Base-by-base conservation (phyloP, 768 basidiomycete species). In the Auricularia heimuer region DNA sequence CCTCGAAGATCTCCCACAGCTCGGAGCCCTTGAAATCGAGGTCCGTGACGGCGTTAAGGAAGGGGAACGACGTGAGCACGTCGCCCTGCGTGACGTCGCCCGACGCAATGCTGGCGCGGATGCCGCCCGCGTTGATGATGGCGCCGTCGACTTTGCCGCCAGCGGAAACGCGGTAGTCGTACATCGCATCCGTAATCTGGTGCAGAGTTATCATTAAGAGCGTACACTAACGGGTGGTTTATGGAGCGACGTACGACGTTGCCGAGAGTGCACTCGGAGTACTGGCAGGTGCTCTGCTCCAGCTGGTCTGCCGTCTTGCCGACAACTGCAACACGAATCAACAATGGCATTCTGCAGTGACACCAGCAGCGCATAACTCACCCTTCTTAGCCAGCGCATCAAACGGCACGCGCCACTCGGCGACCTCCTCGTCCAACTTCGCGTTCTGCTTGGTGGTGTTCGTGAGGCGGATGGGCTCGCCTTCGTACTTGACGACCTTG, bases 1-100 rank as follows among this genome's bases (percentile, higher is more conserved):
- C 77, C 66, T 80, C 79, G 62, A 81, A 77, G 63, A 77, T 70
- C 54, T 76, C 72, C 79, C 79, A 80, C 16, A 81, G 71, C 67
- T 78, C 71, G 7, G 69, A 68, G 24, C 79, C 80, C 10, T 77
- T 78, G 67, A 80, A 75, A 18, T 69, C 64, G 64, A 81, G 71
- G 66, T 81, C 77, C 62, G 74, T 74, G 33, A 80, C 70, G 45
- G 73, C 70, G 69, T 80, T 79, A 11, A 75, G 75, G 68, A 81
- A 82, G 24, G 81, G 80, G 74, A 80, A 79, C 37, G 75, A 72
- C 33, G 76, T 77, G 63, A 80, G 70, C 34, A 77, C 74, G 42
- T 77, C 72, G 60, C 75, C 79, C 62, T 76, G 70, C 10, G 80
- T 77, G 66, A 81, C 71, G 67, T 78, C 73, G 1, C 79, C 79